A percentile compares a stretch with the other conserved stretches of the same genome.
phyloP scores from a whole-genome alignment of 2,329 filamentous ascomycete genomes.

The Thermomyces lanuginosus region DNA sequence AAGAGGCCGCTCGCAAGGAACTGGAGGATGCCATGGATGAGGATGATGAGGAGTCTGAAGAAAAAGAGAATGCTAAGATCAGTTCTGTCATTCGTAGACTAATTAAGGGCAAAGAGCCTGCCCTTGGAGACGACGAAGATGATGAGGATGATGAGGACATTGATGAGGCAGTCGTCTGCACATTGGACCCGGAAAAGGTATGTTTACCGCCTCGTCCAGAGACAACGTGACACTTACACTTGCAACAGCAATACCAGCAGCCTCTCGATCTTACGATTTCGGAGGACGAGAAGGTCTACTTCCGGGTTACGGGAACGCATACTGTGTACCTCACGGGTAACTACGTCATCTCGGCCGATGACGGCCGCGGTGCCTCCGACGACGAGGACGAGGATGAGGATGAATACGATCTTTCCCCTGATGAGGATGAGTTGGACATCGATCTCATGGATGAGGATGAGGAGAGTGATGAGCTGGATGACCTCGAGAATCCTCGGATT shows the following conservation, averaged over 20 bases:
- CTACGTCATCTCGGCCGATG: conserved; percentile 61
- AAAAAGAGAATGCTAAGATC: conserved; percentile 47
- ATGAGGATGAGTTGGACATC: conserved; percentile 57
- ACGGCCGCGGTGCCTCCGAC: conserved; percentile 28
- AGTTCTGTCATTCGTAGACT: conserved; percentile 37
- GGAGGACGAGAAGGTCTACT: conserved; percentile 80
- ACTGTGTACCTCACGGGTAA: conserved; percentile 87
- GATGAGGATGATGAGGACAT: conserved; percentile 46
- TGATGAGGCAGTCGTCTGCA: conserved; percentile 90
- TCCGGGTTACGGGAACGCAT: conserved; percentile 80
- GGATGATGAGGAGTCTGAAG: conserved; percentile 35
- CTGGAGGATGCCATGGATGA: conserved; percentile 51
- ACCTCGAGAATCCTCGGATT: conserved; percentile 62
- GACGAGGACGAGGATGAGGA: conserved; percentile 46
- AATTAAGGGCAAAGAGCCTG: conserved; percentile 54
- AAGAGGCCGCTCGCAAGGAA: conserved; percentile 60
- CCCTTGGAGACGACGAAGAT: conserved; percentile 47
- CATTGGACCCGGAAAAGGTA: conserved; percentile 84
- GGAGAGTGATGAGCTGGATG: conserved; percentile 62
- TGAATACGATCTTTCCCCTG: conserved; percentile 67
- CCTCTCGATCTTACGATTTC: conserved; percentile 80
- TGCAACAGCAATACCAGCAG: conserved; percentile 73
- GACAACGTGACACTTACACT: conserved; percentile 1
- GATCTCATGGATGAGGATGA: conserved; percentile 39
- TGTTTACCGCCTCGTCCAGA: conserved; percentile 13